Percentiles rank a stretch among this genome's conserved stretches.
These are phyloP conservation scores for Penicillium manginii DNA, from an alignment of 495 filamentous ascomycete species.

Conservation along the genomic window DNA sequence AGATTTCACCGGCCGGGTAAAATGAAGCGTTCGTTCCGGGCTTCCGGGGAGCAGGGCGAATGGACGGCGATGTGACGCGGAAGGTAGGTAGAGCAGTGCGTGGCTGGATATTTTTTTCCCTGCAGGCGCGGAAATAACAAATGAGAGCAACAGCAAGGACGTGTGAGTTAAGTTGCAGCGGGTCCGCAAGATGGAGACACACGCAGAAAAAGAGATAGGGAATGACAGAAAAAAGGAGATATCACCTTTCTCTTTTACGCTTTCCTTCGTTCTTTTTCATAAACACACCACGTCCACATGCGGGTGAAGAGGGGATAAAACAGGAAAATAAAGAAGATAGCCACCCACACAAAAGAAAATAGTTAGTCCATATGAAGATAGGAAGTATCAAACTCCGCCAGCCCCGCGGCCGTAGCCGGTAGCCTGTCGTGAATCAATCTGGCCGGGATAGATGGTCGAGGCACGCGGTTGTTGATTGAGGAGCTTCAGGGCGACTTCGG, in stretches of 20 bases:
- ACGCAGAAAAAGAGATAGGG: slow-evolving; percentile 14
- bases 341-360: slow-evolving; percentile 33
- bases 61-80: slow-evolving; percentile 11
- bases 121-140: slow-evolving; percentile 19
- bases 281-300: background rate
- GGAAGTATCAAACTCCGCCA: slow-evolving; percentile 21
- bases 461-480: slow-evolving; percentile 32
- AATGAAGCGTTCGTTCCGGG: slow-evolving; percentile 10
- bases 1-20: slow-evolving; percentile 14
- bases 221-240: slow-evolving; percentile 12
- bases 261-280: background rate
- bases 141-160: slow-evolving; percentile 16
- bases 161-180: slow-evolving; percentile 11
- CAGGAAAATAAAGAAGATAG: slow-evolving; percentile 26
- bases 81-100: slow-evolving; percentile 9
- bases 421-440: slow-evolving; percentile 28
- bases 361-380: slow-evolving; percentile 1
- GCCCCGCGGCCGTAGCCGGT: slow-evolving; percentile 22
- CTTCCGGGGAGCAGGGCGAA: slow-evolving; percentile 1
- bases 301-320: slow-evolving; percentile 19
- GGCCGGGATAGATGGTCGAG: slow-evolving; percentile 32
- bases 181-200: slow-evolving; percentile 9
- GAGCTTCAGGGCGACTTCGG: slow-evolving; percentile 67
- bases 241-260: background rate
- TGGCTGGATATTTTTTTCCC: slow-evolving; percentile 12